phyloP scores from a whole-genome alignment of 2,329 filamentous ascomycete species.

The Trichoderma citrinoviride region DNA sequence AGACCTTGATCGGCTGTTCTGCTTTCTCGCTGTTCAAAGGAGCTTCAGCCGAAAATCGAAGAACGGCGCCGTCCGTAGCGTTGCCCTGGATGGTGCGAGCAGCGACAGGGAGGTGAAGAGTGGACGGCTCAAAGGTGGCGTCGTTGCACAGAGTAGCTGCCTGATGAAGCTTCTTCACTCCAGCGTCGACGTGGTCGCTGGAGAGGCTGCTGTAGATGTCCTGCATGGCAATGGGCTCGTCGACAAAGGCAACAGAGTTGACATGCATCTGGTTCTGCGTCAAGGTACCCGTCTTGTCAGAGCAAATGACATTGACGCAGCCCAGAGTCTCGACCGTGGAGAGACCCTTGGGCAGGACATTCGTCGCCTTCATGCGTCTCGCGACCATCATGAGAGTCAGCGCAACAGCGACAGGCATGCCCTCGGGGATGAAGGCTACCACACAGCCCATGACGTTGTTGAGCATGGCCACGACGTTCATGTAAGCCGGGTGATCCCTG shows the following conservation, averaged over 20 bases:
- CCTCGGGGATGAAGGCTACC: conserved; percentile 42
- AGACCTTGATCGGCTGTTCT: conserved; percentile 30
- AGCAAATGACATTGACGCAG: conserved; percentile 45
- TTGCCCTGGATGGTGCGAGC: conserved; percentile 41
- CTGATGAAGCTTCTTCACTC: conserved; percentile 29
- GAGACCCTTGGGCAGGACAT: conserved; percentile 43
- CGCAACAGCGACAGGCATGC: conserved; percentile 41
- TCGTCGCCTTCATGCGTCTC: conserved; percentile 42
- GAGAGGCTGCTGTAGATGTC: conserved; percentile 29
- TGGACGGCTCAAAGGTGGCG: conserved; percentile 41
- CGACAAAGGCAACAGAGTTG: conserved; percentile 39
- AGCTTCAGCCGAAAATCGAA: conserved; percentile 38
- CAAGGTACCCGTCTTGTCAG: conserved; percentile 43
- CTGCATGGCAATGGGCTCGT: conserved; percentile 31
- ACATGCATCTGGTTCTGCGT: conserved; percentile 47
- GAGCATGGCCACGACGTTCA: conserved; percentile 44
- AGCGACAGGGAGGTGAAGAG: conserved; percentile 35
- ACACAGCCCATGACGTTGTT: conserved; percentile 47
- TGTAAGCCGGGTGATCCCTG: conserved; percentile 37
- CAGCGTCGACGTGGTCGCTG: conserved; percentile 21
- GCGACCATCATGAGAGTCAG: conserved; percentile 45
- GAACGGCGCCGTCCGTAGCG: conserved; percentile 43
- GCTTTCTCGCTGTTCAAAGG: conserved; percentile 25
- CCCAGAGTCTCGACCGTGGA: conserved; percentile 44
- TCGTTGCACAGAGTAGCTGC: conserved; percentile 43